phyloP scores from a whole-genome alignment of 78 protist species.

The Dictyostelium firmibasis region DNA sequence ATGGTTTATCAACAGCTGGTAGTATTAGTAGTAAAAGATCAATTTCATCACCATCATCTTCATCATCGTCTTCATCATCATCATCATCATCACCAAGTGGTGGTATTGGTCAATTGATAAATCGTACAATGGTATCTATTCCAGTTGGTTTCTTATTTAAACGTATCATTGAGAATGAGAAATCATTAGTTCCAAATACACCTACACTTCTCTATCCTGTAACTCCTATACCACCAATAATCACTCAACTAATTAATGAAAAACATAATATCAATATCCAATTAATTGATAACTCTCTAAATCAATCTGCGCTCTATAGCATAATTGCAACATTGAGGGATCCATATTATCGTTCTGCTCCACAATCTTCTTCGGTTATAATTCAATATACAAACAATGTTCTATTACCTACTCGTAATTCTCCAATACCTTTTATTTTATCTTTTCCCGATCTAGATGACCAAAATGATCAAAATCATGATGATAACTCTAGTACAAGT shows the following conservation, averaged over 20 bases:
- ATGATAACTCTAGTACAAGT: background rate
- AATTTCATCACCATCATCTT: background rate
- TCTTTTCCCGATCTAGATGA: constrained; percentile 5
- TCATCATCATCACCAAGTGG: background rate
- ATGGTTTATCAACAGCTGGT: background rate
- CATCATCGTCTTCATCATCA: background rate
- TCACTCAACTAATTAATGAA: constrained; percentile 4
- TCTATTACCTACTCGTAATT: constrained; percentile 11
- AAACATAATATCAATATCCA: background rate
- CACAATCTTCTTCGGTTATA: no score
- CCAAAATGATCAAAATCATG: background rate
- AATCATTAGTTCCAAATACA: background rate
- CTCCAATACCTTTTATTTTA: constrained; percentile 36
- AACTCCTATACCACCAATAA: constrained; percentile 19
- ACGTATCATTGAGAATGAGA: background rate
- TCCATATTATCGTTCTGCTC: background rate
- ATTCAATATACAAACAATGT: constrained; percentile 11
- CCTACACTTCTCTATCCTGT: constrained; percentile 38
- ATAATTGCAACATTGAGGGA: background rate
- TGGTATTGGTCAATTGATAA: background rate
- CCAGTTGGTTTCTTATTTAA: constrained; percentile 32
- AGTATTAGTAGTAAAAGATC: background rate
- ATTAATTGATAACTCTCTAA: background rate
- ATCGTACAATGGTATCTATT: background rate
- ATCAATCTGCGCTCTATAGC: background rate